phyloP scores from a whole-genome alignment of 164 flowering plant genomes.

The Annona squamosa region DNA sequence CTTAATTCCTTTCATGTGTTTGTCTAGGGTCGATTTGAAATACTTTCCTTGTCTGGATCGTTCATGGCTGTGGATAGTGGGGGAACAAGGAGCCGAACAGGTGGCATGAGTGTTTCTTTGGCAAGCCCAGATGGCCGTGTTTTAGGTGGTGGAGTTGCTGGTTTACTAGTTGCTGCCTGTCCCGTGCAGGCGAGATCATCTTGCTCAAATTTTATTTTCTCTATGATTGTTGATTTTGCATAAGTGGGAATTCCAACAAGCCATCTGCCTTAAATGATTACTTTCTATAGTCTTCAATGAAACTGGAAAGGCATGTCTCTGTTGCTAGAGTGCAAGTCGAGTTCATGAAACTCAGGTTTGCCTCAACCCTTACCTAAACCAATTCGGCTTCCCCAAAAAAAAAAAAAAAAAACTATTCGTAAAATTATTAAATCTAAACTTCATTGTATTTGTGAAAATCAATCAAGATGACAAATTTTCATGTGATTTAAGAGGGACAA shows the following conservation, averaged over 20 bases:
- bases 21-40: slow-evolving; percentile 94
- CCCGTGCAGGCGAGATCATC: slow-evolving; percentile 74
- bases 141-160: slow-evolving; percentile 97
- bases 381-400: too few relatives aligned
- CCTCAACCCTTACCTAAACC: too few relatives aligned
- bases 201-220: background rate
- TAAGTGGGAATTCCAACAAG: too few relatives aligned
- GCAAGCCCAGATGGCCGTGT: slow-evolving; percentile 99
- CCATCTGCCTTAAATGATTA: too few relatives aligned
- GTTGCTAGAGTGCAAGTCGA: too few relatives aligned
- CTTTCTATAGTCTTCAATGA: background rate
- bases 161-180: slow-evolving; percentile 82
- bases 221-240: background rate
- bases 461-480: too few relatives aligned
- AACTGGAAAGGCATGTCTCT: too few relatives aligned
- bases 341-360: too few relatives aligned
- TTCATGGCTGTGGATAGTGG: slow-evolving; percentile 86
- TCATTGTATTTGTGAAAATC: too few relatives aligned
- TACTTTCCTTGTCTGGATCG: slow-evolving; percentile 90
- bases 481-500: too few relatives aligned
- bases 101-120: slow-evolving; percentile 98
- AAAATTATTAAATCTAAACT: too few relatives aligned
- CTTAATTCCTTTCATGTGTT: slow-evolving; percentile 4
- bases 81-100: slow-evolving; percentile 88
- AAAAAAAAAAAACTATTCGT: too few relatives aligned